Evolutionary conservation across 2,329 filamentous ascomycete species (phyloP), one percentile per base, ranked within the genome.

Genomic region (Xylaria sp.): DNA sequence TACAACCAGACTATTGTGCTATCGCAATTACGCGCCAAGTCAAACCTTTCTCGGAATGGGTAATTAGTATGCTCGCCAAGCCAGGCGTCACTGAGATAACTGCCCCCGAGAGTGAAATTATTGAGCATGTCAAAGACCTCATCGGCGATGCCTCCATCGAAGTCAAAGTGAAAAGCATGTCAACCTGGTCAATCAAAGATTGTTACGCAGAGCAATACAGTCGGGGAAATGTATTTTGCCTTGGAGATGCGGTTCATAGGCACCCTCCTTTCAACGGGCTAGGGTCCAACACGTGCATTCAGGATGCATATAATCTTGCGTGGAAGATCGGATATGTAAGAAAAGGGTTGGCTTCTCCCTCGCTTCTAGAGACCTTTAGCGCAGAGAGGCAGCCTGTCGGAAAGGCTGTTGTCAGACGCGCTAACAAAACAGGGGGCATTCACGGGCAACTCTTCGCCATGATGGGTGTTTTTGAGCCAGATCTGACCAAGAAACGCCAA

Each of bases 301-400:
- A 70, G 54, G 68, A 70, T 44, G 68, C 68, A 23, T 70, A 70
- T 42, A 70, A 70, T 44, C 53, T 70, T 23, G 68, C 68, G n/a
- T 70, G 68, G 68, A 70, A 68, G 44, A 70, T 70, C 13, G 68
- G 60, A 25, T 70, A 68, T 53, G 58, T 70, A 27, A 37, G 10
- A 47, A 61, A 65, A 29, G 65, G 68, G 6, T 23, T 68, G 18
- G 68, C 68, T 18, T 64, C 60, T n/a, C 65, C 68, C 16, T 64
- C 51, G 18, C 53, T 70, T 12, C 35, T 70, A 23, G 40, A 68
- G 16, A 68, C 68, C 13, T 70, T 61, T 37, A 65, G 32, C 21
- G 65, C 57, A 1, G 65, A 70, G 44, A 63, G 68, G 29, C 68
- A 70, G 16, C 68, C 68, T 2, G 68, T 70, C 13, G 68, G 68